Evolutionary conservation across 2,329 filamentous ascomycete species (phyloP).

Genomic region (Fusarium proliferatum): DNA sequence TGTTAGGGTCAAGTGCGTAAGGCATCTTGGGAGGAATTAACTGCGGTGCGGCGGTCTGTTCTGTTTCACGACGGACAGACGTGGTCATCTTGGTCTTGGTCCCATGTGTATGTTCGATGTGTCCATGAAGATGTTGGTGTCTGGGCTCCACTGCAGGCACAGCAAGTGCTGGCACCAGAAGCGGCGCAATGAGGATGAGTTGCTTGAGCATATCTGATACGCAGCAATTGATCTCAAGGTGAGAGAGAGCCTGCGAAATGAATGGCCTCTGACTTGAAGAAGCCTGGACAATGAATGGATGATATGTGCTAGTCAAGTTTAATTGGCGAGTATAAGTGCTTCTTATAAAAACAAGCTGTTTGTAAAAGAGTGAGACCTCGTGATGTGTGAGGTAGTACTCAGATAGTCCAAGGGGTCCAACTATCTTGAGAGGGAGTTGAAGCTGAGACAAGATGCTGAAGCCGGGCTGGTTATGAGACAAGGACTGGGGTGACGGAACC

Average conservation of each 20-base stretch:
- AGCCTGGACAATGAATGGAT: conserved; percentile 3
- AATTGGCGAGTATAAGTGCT: conserved; percentile 7
- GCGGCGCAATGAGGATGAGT: conserved; percentile 38
- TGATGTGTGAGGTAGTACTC: conserved; percentile 19
- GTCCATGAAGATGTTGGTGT: conserved; percentile 31
- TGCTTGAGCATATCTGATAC: conserved; percentile 38
- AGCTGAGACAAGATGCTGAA: conserved; percentile 33
- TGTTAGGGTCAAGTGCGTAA: conserved; percentile 25
- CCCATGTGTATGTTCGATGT: conserved; percentile 30
- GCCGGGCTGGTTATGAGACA: conserved; percentile 32
- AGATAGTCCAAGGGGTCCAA: conserved; percentile 1
- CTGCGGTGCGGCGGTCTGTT: conserved; percentile 19
- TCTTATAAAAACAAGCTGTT: conserved; percentile 27
- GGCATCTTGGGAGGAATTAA: conserved; percentile 29
- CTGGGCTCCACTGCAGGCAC: conserved; percentile 34
- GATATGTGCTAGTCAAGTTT: neutral
- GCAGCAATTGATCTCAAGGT: neutral
- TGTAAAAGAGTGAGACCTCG: conserved; percentile 19
- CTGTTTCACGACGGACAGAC: conserved; percentile 3
- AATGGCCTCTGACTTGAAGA: conserved; percentile 2
- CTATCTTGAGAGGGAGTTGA: conserved; percentile 16
- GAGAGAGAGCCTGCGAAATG: neutral
- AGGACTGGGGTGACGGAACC: conserved; percentile 13
- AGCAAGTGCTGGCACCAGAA: conserved; percentile 44
- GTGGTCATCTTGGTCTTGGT: conserved; percentile 14